These are phyloP conservation scores for Earliella scabrosa DNA, from an alignment of 1,284 basidiomycete species.

Conservation along the genomic window DNA sequence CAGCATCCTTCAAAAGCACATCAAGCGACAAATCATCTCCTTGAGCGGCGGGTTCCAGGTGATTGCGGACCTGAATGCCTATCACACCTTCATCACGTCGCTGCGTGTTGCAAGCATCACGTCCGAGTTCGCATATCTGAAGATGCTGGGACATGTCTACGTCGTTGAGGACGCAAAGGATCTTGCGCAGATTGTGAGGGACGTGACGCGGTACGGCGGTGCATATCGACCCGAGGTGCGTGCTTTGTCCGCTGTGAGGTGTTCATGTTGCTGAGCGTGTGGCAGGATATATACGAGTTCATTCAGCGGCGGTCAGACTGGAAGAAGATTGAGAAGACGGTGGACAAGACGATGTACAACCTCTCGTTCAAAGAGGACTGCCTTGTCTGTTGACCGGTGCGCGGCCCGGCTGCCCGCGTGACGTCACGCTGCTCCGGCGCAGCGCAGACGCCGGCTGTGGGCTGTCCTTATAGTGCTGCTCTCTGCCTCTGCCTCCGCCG, in stretches of 20 bases:
- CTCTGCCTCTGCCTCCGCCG: background rate
- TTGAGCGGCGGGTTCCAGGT: constrained; percentile 93
- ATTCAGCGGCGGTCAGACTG: constrained; percentile 92
- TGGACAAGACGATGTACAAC: constrained; percentile 96
- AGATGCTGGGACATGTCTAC: constrained; percentile 96
- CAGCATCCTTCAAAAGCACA: constrained; percentile 94
- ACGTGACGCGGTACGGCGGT: constrained; percentile 93
- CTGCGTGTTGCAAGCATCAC: constrained; percentile 75
- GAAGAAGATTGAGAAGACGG: constrained; percentile 96
- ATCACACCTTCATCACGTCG: constrained; percentile 86
- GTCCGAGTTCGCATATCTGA: constrained; percentile 90
- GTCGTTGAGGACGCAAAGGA: constrained; percentile 94
- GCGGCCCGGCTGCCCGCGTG: constrained; percentile 3
- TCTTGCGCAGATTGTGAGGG: constrained; percentile 91
- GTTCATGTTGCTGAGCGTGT: background rate
- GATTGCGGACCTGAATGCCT: constrained; percentile 94
- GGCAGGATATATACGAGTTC: constrained; percentile 90
- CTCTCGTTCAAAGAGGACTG: constrained; percentile 92
- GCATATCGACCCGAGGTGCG: constrained; percentile 85
- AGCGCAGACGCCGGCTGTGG: constrained; percentile 2
- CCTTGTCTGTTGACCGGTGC: constrained; percentile 48
- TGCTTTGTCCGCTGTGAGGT: background rate
- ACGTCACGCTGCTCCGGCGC: constrained; percentile 17
- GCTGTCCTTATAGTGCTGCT: background rate
- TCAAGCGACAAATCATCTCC: constrained; percentile 96